Base-by-base conservation (phyloP, 768 basidiomycete genomes). In the Naganishia vishniacii region DNA sequence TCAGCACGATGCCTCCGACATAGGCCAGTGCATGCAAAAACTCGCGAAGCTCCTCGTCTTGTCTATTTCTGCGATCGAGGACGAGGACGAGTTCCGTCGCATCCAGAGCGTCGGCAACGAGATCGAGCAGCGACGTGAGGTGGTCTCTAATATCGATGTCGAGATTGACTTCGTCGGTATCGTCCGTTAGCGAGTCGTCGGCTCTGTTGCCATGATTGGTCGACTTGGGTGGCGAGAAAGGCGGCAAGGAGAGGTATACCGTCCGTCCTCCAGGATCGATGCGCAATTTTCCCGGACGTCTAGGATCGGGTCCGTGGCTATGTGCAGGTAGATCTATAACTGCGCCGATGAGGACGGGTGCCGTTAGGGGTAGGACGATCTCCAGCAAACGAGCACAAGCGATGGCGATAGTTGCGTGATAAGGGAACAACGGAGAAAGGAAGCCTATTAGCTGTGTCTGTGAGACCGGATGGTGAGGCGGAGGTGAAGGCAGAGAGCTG, bases 21-120 rank as follows among this genome's bases (percentile, higher is more conserved):
- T 75, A 77, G 65, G 75, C 73, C 56, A 77, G 48, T 5, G 71
- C 69, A 64, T 77, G 75, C 6, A 77, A 61, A 28, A 74, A 49
- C 41, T 72, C 73, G 5, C 68, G 61, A 46, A 77, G 59, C 31
- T 67, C 66, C 37, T 73, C 71, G 47, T 67, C 69, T 5, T 70
- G 71, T 29, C 70, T 60, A 29, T 75, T 74, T 6, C 68, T 41
- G 40, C 70, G 34, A 49, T 73, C 71, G 25, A 77, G 68, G 1
- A 73, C 70, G n/a, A 77, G 61, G 8, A 77, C 62, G 28, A 77
- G 60, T 23, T 64, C 59, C 47, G 48, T 67, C n/a, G 73, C 75
- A 34, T 72, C 64, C 5, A 77, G 59, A 5, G 69, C 62, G 18
- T 77, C 75, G 16, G 70, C 67, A 9, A 74, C 70, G 7, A 77